Base-by-base conservation (phyloP, 768 basidiomycete species). In the Suillus plorans region DNA sequence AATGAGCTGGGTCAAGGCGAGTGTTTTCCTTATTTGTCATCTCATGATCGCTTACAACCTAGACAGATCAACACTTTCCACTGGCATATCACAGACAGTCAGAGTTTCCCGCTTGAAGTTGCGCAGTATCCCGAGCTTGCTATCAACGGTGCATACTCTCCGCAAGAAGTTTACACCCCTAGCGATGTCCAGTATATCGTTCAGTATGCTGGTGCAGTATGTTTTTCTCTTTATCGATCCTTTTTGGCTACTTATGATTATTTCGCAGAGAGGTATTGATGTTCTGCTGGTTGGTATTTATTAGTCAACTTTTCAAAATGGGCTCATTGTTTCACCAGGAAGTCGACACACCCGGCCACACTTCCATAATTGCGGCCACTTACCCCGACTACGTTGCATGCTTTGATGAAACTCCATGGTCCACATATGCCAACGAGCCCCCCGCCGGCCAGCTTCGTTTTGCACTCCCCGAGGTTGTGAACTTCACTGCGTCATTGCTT, bases 341-440 rank as follows among this genome's bases (percentile, higher is more conserved):
- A 79, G 84, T 95, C 60, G 94, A 94, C 72, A 90, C 85, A 2
- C 94, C 94, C 0, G 94, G 93, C 0, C 94, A 95, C 74, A 92
- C 92, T 2, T 80, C 89, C 1, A 76, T 81, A 37, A 89, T 95
- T 45, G 82, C 81, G 3, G 68, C 78, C 9, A 81, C 89, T 0
- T 84, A 91, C 70, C 93, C 94, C 0, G 89, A 94, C 37, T 84
- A 86, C 63, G 74, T 95, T 45, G 92, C 92, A 1, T 94, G 94
- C 69, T 72, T 78, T 18, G 73, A 82, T 18, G 81, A 79, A 2
- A 74, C 80, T 2, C 89, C 89, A 0, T 90, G 90, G 89, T 20
- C 77, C 0, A 77, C 73, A 5, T 91, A 85, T 63, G 90, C 90
- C 7, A 82, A 78, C 67, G 89, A 94, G 67, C 93, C 94, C 1